Base-by-base conservation (phyloP, 1,284 basidiomycete species). In the Melampsora abietis-canadensis region DNA sequence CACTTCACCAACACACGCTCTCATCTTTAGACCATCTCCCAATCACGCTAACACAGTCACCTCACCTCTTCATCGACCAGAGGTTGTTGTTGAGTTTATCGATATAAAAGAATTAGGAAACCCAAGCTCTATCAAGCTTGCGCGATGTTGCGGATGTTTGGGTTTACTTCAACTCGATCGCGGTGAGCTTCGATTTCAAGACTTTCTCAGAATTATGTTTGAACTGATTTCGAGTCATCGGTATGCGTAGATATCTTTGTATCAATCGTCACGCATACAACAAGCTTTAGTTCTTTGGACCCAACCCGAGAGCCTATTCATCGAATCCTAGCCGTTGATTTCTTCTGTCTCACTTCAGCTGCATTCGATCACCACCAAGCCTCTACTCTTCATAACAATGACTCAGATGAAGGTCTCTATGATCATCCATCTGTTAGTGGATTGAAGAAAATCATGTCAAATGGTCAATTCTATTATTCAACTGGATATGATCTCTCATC, bases 391-490 rank as follows among this genome's bases (percentile, higher is more conserved):
- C 8, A 21, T 21, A 59, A 31, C 65, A 54, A 57, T 34, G 74
- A 76, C 57, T 17, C 46, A 24, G 66, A 68, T 76, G 80, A 84
- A 46, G 83, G 84, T 14, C 82, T 89, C 15, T 88, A 89, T 79
- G 92, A 96, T 79, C 92, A 98, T 80, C 95, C 96, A 2, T 96
- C 93, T 81, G 40, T 69, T 1, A 83, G 87, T 66, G 90, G 92
- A 0, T 86, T 98, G 78, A 90, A 88, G 66, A 97, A 96, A 82
- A 94, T 98, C 66, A 84, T 99, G 7, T 90, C 91, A 65, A 90
- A 89, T 27, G 94, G 94, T 3, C 89, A 90, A 0, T 99, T 99
- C 84, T 99, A 97, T 83, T 96, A 92, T 81, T 90, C 95, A 24
- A 87, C 88, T 77, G 87, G 89, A 4, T 97, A 94, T 89, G 94